Evolutionary conservation across 768 basidiomycete species (phyloP).

Genomic region (Asterophora parasitica): DNA sequence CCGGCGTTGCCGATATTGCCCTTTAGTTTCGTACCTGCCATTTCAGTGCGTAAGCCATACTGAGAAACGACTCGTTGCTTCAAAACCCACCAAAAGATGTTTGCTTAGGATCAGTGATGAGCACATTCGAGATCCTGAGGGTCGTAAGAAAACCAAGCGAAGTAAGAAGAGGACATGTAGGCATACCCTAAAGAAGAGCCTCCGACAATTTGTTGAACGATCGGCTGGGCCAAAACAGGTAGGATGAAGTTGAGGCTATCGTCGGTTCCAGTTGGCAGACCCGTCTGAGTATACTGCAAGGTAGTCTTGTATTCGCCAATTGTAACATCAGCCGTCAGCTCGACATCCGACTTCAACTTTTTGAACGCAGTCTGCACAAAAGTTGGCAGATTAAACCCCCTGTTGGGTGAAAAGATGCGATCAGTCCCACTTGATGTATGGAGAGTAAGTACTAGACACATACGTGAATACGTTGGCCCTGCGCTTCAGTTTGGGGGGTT

Average conservation of each 20-base stretch:
- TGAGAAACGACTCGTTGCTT: neutral
- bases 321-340: slow-evolving; percentile 46
- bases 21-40: slow-evolving; percentile 43
- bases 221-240: slow-evolving; percentile 66
- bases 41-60: neutral
- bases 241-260: slow-evolving; percentile 57
- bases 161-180: neutral
- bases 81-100: slow-evolving; percentile 47
- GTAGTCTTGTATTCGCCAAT: slow-evolving; percentile 65
- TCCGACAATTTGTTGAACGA: slow-evolving; percentile 67
- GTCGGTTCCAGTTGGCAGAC: slow-evolving; percentile 58
- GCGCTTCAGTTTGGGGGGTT: slow-evolving; percentile 24
- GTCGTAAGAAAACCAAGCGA: neutral
- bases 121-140: slow-evolving; percentile 49
- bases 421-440: neutral
- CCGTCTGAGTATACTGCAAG: slow-evolving; percentile 53
- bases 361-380: slow-evolving; percentile 67
- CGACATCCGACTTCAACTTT: slow-evolving; percentile 56
- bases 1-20: slow-evolving; percentile 68
- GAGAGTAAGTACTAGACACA: slow-evolving; percentile 11
- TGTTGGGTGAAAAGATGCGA: slow-evolving; percentile 20
- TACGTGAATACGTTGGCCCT: slow-evolving; percentile 53
- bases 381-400: slow-evolving; percentile 56
- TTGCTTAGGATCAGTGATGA: slow-evolving; percentile 56
- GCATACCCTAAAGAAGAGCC: slow-evolving; percentile 50